Evolutionary conservation across 1,139 yeast species (phyloP).

Genomic region (Blastobotrys malaysiensis): DNA sequence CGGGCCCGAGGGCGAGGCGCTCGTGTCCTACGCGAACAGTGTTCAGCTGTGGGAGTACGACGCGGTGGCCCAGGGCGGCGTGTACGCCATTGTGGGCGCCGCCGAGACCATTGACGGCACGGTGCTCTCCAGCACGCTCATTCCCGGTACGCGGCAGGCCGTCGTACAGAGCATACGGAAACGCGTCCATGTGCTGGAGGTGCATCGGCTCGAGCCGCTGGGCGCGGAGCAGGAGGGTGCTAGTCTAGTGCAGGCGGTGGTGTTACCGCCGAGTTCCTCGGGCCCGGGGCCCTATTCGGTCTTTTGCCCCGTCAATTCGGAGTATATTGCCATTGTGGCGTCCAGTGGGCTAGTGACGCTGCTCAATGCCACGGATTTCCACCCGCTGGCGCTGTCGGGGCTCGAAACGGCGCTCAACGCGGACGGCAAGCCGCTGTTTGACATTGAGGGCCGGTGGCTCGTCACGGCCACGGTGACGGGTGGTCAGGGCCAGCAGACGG

Average conservation of each 20-base stretch:
- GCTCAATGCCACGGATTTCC: constrained; percentile 16
- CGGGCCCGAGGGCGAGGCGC: constrained; percentile 16
- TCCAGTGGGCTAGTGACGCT: constrained; percentile 21
- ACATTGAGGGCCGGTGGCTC: constrained; percentile 27
- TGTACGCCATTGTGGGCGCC: constrained; percentile 20
- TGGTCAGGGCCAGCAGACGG: not conserved
- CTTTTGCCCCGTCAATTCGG: constrained; percentile 9
- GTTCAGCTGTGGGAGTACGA: constrained; percentile 24
- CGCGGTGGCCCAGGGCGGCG: constrained; percentile 15
- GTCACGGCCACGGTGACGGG: constrained; percentile 19
- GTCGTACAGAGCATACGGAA: constrained; percentile 20
- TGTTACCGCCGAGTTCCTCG: constrained; percentile 24
- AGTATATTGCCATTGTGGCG: constrained; percentile 20
- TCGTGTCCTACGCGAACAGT: constrained; percentile 18
- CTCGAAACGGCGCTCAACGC: constrained; percentile 18
- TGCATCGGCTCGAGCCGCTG: constrained; percentile 17
- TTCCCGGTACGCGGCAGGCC: constrained; percentile 9
- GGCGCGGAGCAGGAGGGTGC: not conserved
- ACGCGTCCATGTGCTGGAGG: constrained; percentile 17
- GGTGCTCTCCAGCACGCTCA: constrained; percentile 14
- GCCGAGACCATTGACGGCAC: constrained; percentile 21
- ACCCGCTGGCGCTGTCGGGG: constrained; percentile 21
- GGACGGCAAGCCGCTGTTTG: constrained; percentile 25
- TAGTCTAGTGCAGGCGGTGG: constrained; percentile 17
- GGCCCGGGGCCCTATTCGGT: constrained; percentile 25